phyloP scores from a whole-genome alignment of 345 rosid species.

The Eucalyptus marginata region DNA sequence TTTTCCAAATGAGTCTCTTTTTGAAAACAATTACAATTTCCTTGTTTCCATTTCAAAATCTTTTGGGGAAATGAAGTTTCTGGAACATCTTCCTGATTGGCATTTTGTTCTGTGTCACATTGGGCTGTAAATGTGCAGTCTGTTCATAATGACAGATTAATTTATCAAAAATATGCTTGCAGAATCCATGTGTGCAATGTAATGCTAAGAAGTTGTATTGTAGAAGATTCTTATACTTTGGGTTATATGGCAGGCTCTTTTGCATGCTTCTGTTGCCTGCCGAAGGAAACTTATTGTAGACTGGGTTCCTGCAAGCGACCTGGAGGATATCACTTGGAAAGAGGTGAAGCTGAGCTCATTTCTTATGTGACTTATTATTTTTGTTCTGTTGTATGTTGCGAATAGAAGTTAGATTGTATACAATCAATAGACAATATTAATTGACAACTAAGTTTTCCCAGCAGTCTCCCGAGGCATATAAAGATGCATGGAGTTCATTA shows the following conservation, averaged over 20 bases:
- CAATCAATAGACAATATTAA: neutral
- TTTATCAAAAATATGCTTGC: neutral
- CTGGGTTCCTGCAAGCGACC: conserved; percentile 86
- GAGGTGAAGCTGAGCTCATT: conserved; percentile 24
- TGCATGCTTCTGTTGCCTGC: conserved; percentile 85
- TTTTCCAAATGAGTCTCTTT: neutral
- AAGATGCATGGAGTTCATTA: conserved; percentile 72
- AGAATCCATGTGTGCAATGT: neutral
- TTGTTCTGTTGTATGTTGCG: neutral
- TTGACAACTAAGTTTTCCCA: neutral
- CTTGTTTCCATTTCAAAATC: neutral
- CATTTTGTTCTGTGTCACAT: neutral
- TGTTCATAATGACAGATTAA: neutral
- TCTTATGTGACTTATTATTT: neutral
- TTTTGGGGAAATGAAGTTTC: neutral
- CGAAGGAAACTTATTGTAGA: conserved; percentile 69
- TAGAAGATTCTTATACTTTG: neutral
- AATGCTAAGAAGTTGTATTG: neutral
- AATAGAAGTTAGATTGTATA: neutral
- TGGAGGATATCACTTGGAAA: conserved; percentile 42
- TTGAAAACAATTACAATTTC: neutral
- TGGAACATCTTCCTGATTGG: neutral
- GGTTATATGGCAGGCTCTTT: conserved; percentile 56
- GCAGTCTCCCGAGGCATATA: conserved; percentile 72
- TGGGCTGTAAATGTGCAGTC: neutral